phyloP scores from a whole-genome alignment of 495 filamentous ascomycete species.

The Tuber umbilicatum region DNA sequence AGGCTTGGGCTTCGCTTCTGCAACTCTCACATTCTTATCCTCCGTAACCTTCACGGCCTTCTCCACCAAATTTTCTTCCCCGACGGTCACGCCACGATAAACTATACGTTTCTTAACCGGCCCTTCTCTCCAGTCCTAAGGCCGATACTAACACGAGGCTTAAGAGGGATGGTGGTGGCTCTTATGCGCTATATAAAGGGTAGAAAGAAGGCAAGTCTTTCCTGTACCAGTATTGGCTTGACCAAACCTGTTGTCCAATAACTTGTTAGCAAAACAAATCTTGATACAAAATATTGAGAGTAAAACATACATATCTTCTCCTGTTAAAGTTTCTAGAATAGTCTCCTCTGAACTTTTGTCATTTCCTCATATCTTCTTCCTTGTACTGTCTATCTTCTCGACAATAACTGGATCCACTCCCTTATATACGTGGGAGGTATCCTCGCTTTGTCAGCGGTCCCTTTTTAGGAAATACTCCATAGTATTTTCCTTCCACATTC shows the following conservation, averaged over 20 bases:
- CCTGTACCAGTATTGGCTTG: slow-evolving; percentile 85
- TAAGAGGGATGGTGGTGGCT: slow-evolving; percentile 32
- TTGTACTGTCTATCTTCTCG: slow-evolving; percentile 58
- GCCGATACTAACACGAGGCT: slow-evolving; percentile 43
- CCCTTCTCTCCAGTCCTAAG: slow-evolving; percentile 26
- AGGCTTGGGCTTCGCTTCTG: background rate
- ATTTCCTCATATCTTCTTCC: slow-evolving; percentile 74
- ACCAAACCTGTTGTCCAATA: slow-evolving; percentile 58
- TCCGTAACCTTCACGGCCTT: background rate
- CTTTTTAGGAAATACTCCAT: too few species aligned
- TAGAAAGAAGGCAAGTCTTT: slow-evolving; percentile 75
- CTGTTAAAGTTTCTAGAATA: slow-evolving; percentile 67
- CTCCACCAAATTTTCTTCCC: background rate
- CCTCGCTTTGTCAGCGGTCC: too few species aligned
- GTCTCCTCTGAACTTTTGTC: slow-evolving; percentile 90
- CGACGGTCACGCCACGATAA: slow-evolving; percentile 13
- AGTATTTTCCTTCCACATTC: too few species aligned
- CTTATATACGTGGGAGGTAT: too few species aligned
- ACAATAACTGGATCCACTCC: slow-evolving; percentile 60
- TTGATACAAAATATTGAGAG: slow-evolving; percentile 10
- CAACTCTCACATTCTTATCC: slow-evolving; percentile 5
- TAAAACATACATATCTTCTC: slow-evolving; percentile 68
- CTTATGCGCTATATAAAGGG: slow-evolving; percentile 69
- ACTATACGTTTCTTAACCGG: slow-evolving; percentile 26
- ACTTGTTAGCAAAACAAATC: slow-evolving; percentile 31